Evolutionary conservation across 1,284 basidiomycete species (phyloP), one percentile per base, ranked within the genome.

Genomic region (Termitomyces sp.): DNA sequence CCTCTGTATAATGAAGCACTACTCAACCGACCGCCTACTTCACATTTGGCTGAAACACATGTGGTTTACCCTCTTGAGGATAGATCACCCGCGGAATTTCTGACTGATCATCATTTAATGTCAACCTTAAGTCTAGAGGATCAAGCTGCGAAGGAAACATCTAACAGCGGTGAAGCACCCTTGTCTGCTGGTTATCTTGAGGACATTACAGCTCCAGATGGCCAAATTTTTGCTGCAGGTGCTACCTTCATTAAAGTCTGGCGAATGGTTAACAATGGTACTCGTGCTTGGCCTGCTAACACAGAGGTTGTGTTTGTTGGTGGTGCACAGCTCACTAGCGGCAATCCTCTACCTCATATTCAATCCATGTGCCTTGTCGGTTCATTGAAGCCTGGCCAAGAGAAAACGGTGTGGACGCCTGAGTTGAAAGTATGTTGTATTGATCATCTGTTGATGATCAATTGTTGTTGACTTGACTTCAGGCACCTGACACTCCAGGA

Each of bases 241-340:
- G 89, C 88, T 0, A 88, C 89, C 66, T 93, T 93, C 63, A 80
- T 90, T 50, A 92, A 93, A 70, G 81, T 81, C 21, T 93, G 90
- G 90, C 74, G 76, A 54, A 77, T 93, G 73, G 62, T 74, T 41
- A 93, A 92, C 63, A 77, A 77, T 57, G 84, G 90, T 10, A 63
- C 64, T 13, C 58, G 68, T 5, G 77, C 82, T 28, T 93, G 91
- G 90, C 87, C 89, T 1, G 74, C 76, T 39, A 69, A 71, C 8
- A 90, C 88, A 1, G 75, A 82, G 61, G 67, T 92, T 28, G 75
- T 80, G 12, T 90, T 85, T 62, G 81, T 88, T 50, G 87, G 82
- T 26, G 90, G 90, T 12, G 81, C 79, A 66, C 65, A 73, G 61
- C 64, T 82, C 71, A 67, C 73, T 5, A 66, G 68, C 38, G 70